phyloP scores from a whole-genome alignment of 768 basidiomycete genomes.

The Phaffia australis region DNA sequence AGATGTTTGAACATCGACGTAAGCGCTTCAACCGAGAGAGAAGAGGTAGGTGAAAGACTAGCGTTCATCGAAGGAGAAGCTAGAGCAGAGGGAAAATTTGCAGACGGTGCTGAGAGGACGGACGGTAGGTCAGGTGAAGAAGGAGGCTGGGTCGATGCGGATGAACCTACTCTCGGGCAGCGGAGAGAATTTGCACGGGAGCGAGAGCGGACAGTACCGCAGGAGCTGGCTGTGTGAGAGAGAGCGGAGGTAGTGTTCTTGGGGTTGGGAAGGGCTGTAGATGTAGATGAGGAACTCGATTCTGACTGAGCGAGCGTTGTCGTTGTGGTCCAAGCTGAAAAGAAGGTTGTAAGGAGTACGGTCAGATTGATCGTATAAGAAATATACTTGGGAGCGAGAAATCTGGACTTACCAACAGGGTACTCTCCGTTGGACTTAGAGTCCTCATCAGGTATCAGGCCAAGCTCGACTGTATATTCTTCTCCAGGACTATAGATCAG shows the following conservation, averaged over 20 bases:
- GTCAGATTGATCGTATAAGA: background rate
- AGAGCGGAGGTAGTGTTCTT: background rate
- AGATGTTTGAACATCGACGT: constrained; percentile 1
- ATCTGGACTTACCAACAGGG: constrained; percentile 1
- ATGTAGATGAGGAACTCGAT: background rate
- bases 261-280: background rate
- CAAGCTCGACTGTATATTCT: constrained; percentile 25
- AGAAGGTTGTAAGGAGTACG: too few species aligned
- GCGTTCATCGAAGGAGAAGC: background rate
- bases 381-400: background rate
- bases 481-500: constrained; percentile 16
- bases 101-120: background rate
- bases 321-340: constrained; percentile 8
- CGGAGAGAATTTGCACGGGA: constrained; percentile 36
- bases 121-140: background rate
- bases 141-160: constrained; percentile 2
- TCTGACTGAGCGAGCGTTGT: constrained; percentile 7
- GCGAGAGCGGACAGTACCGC: constrained; percentile 28
- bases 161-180: constrained; percentile 28
- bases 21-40: constrained; percentile 6
- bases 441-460: constrained; percentile 22
- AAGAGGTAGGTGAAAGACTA: background rate
- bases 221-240: constrained; percentile 31
- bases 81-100: constrained; percentile 1
- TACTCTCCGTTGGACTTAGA: background rate